Base-by-base conservation (phyloP, 257 asterid genomes). In the Ophiorrhiza pumila region DNA sequence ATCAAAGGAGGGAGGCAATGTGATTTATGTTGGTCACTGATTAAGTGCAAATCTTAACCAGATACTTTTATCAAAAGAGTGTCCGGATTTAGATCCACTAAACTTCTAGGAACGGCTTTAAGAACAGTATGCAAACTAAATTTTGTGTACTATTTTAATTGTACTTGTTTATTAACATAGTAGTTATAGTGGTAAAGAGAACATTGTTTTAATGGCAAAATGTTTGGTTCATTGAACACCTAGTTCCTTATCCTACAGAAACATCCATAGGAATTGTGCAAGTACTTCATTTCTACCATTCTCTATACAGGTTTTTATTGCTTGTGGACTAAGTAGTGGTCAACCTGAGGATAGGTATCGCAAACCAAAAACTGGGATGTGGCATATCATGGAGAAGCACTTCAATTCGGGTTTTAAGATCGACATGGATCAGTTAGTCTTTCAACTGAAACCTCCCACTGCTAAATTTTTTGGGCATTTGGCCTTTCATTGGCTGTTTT, bases 351-450 rank as follows among this genome's bases (percentile, higher is more conserved):
- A 92, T 79, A 87, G 74, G 56, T 95, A 84, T 78, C 99, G 97
- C 75, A 95, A 95, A 80, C 98, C 99, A 41, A 85, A 83, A 74
- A 80, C 93, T 52, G 99, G 99, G 81, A 90, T 95, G 99, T 95
- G 98, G 99, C 83, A 34, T 77, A 82, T 95, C 66, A 83, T 95
- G 96, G 94, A 86, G 85, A 84, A 84, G 75, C 96, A 89, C 79
- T 95, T 92, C 87, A 95, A 95, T 79, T 95, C 96, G 45, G 94
- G 96, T 60, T 84, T 87, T 77, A 61, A 78, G 42, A 64, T 91
- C 63, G 97, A 94, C 88, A 90, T 85, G 90, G 87, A 91, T 71
- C 78, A 81, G 97, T 94, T 80, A 85, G 42, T 77, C 14, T 53
- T 79, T 74, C 69, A 56, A 62, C 68, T 61, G 20, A n/a, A 52